Conservation (phyloP, 2,329 filamentous ascomycete species). For the Dendryphion nanum region DNA sequence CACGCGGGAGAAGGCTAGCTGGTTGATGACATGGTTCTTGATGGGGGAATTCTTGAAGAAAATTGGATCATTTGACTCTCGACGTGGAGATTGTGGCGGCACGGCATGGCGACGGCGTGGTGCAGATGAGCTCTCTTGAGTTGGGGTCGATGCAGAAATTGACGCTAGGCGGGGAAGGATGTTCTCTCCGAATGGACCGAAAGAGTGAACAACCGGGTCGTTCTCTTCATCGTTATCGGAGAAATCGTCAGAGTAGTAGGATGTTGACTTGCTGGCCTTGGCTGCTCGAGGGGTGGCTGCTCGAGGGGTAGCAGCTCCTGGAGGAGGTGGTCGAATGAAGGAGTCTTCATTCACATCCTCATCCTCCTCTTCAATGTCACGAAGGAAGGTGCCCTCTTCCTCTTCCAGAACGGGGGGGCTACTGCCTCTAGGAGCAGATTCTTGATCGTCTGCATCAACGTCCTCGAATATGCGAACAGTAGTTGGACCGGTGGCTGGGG, state of each 20-base stretch:
- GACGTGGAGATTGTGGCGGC: slow-evolving; percentile 31
- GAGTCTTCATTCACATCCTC: slow-evolving; percentile 23
- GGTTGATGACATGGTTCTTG: slow-evolving; percentile 88
- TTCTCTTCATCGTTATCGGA: slow-evolving; percentile 85
- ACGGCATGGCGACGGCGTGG: slow-evolving; percentile 24
- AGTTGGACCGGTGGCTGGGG: slow-evolving; percentile 31
- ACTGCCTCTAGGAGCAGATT: too few relatives aligned
- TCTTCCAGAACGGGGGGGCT: too few relatives aligned
- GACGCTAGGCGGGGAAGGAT: slow-evolving; percentile 79
- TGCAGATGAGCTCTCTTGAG: slow-evolving; percentile 32
- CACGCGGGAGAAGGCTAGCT: slow-evolving; percentile 89
- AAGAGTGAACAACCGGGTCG: slow-evolving; percentile 87
- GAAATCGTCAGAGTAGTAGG: slow-evolving; percentile 56
- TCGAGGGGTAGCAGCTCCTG: slow-evolving; percentile 12
- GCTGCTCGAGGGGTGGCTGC: too few relatives aligned
- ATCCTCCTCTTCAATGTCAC: slow-evolving; percentile 18
- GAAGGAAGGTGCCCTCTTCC: slow-evolving; percentile 21
- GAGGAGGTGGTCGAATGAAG: slow-evolving; percentile 27
- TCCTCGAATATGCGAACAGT: slow-evolving; percentile 41
- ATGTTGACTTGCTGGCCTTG: slow-evolving; percentile 22
- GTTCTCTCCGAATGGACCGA: slow-evolving; percentile 85
- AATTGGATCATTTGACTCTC: slow-evolving; percentile 18
- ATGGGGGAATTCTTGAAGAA: slow-evolving; percentile 49
- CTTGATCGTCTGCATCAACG: too few relatives aligned
- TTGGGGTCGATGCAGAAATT: slow-evolving; percentile 66